Conservation (phyloP, 2,329 filamentous ascomycete species). For the Beauveria sp. region DNA sequence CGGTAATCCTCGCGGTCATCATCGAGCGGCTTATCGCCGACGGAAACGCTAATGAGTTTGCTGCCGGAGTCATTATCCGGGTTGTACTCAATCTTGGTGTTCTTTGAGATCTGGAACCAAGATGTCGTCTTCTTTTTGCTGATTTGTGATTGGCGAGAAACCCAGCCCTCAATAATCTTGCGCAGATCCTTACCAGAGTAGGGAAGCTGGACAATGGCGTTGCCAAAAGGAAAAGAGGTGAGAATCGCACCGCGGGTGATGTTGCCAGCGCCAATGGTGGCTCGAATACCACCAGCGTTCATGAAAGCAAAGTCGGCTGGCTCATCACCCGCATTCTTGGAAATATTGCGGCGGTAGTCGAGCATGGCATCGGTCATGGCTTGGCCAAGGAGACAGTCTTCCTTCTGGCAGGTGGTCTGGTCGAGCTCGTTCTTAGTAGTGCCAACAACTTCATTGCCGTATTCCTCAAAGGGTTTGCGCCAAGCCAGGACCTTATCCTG, state of each 20-base stretch:
- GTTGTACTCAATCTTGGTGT: conserved; percentile 51
- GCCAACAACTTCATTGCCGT: conserved; percentile 50
- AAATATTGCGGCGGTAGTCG: conserved; percentile 47
- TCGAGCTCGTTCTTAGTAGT: conserved; percentile 47
- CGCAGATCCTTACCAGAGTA: conserved; percentile 47
- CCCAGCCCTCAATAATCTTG: conserved; percentile 51
- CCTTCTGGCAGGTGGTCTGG: conserved; percentile 47
- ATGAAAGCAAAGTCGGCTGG: conserved; percentile 49
- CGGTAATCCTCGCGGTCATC: conserved; percentile 38
- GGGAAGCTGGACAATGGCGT: conserved; percentile 51
- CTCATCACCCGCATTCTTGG: conserved; percentile 26
- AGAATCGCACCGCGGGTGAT: conserved; percentile 58
- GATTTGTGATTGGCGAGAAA: conserved; percentile 45
- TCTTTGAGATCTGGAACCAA: conserved; percentile 52
- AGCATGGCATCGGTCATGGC: conserved; percentile 54
- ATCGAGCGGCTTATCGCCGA: conserved; percentile 42
- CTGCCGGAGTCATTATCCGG: conserved; percentile 39
- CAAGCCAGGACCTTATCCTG: conserved; percentile 52
- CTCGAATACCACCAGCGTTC: conserved; percentile 57
- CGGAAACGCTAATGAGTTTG: conserved; percentile 44
- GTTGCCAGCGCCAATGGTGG: conserved; percentile 51
- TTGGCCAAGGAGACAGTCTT: conserved; percentile 52
- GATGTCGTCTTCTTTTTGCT: conserved; percentile 46
- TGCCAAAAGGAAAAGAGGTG: conserved; percentile 59
- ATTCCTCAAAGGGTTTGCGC: conserved; percentile 54